Base-by-base conservation (phyloP, 225 moss, liverwort and hornwort genomes). In the Pseudisothecium myosuroides region DNA sequence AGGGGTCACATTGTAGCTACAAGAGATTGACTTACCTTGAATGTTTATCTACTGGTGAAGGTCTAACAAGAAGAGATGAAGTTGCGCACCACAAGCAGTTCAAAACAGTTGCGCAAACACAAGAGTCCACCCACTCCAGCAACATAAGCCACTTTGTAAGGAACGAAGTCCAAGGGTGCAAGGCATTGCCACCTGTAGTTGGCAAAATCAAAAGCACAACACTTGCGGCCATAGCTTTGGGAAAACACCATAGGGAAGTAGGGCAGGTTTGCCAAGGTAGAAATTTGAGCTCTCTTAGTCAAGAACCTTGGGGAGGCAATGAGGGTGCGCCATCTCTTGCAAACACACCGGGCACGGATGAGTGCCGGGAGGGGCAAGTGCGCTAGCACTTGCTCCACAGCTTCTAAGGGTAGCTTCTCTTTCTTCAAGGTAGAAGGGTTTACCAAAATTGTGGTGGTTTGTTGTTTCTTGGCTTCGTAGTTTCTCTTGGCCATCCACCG, bases 171-270 rank as follows among this genome's bases (percentile, higher is more conserved):
- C 1, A 94, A 65, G 1, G 94, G 89, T 3, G 90, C 92, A 2
- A 94, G 75, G n/a, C 66, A n/a, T 43, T 94, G 94, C 94, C 93
- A 94, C 8, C 41, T 83, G 37, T 89, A 60, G 23, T 62, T 88
- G 24, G 82, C 66, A 45, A 94, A 93, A 73, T 94, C 90, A 15
- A 93, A 93, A 39, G 90, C 93, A 26, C 78, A 94, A 29, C 94
- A 94, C 67, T 89, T 91, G 15, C 91, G 88, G 3, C 93, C 94
- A 59, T 94, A 94, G 73, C 92, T 91, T 68, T 89, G 86, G 10
- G 92, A 94, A 29, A 94, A 85, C 18, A 94, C 91, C 88, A 94
- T 87, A 12, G 94, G 93, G 22, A 93, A 92, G 54, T 93, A 94
- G 10, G 91, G 71, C 1, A 78, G 27, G 28, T 73, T 88, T 7